Evolutionary conservation across 2,329 filamentous ascomycete species (phyloP), one percentile per base, ranked within the genome.

Genomic region (Xylariomycetidae sp.): DNA sequence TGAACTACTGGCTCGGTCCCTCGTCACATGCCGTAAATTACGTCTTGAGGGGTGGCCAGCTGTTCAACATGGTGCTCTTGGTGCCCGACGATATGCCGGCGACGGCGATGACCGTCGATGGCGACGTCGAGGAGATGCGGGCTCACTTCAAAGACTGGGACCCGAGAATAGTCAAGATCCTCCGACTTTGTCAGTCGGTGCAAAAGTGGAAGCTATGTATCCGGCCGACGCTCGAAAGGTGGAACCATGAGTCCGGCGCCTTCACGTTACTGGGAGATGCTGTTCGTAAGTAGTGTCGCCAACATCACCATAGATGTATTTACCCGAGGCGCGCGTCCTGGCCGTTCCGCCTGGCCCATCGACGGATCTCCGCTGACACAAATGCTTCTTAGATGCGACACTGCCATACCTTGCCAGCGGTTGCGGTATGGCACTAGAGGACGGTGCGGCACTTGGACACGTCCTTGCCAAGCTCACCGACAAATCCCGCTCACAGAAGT

Each of bases 221-320:
- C 20, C 46, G 51, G 5, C 51, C 51, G 17, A 43, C 33, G 16
- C 38, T 42, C 30, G 64, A 67, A n/a, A 59, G 62, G 1, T 82
- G 79, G 78, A 72, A 65, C 0, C 69, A 81, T 41, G 56, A 67
- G 0, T 70, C 65, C 0, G 75, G 68, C 0, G 59, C 70, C 0
- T 78, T 79, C 45, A 71, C 73, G 0, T 66, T 82, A 48, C 61
- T 82, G 0, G 79, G 80, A 0, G 79, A 83, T 45, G 74, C 41
- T 4, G 38, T 41, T 13, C 41, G 9, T 12, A 6, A 27, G n/a
- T n/a, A n/a, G n/a, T n/a, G n/a, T n/a, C n/a, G n/a, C n/a, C n/a
- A n/a, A n/a, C n/a, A n/a, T n/a, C n/a, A n/a, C n/a, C n/a, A n/a
- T n/a, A n/a, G n/a, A n/a, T n/a, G n/a, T n/a, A n/a, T n/a, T n/a